Percentiles rank a stretch among this genome's conserved stretches.
Conservation (phyloP, 2,329 filamentous ascomycete species). For the Colletotrichum plurivorum region DNA sequence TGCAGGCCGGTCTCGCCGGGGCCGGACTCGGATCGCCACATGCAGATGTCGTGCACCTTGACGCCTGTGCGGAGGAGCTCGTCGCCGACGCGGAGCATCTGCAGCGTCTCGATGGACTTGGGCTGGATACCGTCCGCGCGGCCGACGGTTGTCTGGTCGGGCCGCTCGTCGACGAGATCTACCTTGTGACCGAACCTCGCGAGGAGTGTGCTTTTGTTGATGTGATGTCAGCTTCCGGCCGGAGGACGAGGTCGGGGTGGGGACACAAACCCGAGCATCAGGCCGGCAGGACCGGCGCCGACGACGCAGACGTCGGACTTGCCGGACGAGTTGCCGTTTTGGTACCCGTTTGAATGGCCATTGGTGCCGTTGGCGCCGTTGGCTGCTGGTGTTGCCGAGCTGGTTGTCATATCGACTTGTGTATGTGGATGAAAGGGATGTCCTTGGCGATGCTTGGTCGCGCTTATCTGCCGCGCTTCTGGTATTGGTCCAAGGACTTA, state of each 20-base stretch:
- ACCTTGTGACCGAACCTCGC: slow-evolving; percentile 31
- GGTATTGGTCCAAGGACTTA: not conserved
- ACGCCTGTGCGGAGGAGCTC: slow-evolving; percentile 26
- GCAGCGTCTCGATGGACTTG: slow-evolving; percentile 31
- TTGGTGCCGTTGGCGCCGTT: slow-evolving; percentile 3
- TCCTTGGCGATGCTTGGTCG: not conserved
- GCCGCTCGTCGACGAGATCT: slow-evolving; percentile 22
- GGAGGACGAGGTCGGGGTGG: not conserved
- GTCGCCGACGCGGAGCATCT: slow-evolving; percentile 28
- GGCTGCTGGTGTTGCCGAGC: not conserved
- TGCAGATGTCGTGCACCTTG: slow-evolving; percentile 49
- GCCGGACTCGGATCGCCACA: slow-evolving; percentile 19
- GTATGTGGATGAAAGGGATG: not conserved
- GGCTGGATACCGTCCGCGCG: slow-evolving; percentile 32
- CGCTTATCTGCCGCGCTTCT: not conserved
- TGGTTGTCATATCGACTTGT: slow-evolving; percentile 19
- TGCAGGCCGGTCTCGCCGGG: slow-evolving; percentile 38
- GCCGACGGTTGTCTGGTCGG: slow-evolving; percentile 19
- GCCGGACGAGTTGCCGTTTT: not conserved
- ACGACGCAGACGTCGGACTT: slow-evolving; percentile 32
- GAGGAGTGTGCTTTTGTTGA: slow-evolving; percentile 13
- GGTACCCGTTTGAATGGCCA: not conserved
- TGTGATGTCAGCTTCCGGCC: not conserved
- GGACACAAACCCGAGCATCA: slow-evolving; percentile 33
- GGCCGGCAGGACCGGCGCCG: slow-evolving; percentile 31